Evolutionary conservation across 495 filamentous ascomycete species (phyloP), one percentile per base, ranked within the genome.

Genomic region (Tirmania nivea): DNA sequence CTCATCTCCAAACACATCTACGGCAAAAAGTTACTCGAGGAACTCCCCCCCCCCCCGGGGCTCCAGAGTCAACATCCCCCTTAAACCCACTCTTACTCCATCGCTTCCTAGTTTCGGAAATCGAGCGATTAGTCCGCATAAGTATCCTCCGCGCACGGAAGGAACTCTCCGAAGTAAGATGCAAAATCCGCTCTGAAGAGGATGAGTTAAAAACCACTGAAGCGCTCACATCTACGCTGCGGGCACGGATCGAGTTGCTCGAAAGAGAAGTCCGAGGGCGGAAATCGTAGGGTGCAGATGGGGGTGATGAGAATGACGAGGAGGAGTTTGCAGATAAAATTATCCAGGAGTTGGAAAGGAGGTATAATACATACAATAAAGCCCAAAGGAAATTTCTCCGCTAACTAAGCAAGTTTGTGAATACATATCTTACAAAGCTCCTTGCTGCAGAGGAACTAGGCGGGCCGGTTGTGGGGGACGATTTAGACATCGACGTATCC

Each of bases 391-490:
- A 65, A 9, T 67, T 90, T 21, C 71, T 81, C 12, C 69, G 71
- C 31, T 73, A 75, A 2, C 70, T 92, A 17, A 73, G 81, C 58
- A 71, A 68, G n/a, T 93, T 94, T 54, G 76, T 88, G 16, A 75
- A 81, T 54, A 69, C 78, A 14, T 73, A 80, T 45, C 74, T 94
- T 2, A 82, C 81, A 7, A 67, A 74, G 0, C 86, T 89, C 84
- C 69, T 94, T 34, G 86, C 86, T 12, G 84, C 83, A 0, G 87
- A 94, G 68, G 83, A 85, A 60, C 71, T 86, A 10, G 87, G 87
- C 6, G 87, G 87, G 0, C 86, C 87, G 0, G 79, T 85, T 8
- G 84, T 88, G 1, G 87, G 87, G 10, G 80, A 86, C 57, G 67
- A 78, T 47, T 65, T 78, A 53, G 78, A 80, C 11, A 70, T 88